These are phyloP conservation scores for Pulveroboletus sp. DNA, from an alignment of 768 basidiomycete species.

Conservation along the genomic window DNA sequence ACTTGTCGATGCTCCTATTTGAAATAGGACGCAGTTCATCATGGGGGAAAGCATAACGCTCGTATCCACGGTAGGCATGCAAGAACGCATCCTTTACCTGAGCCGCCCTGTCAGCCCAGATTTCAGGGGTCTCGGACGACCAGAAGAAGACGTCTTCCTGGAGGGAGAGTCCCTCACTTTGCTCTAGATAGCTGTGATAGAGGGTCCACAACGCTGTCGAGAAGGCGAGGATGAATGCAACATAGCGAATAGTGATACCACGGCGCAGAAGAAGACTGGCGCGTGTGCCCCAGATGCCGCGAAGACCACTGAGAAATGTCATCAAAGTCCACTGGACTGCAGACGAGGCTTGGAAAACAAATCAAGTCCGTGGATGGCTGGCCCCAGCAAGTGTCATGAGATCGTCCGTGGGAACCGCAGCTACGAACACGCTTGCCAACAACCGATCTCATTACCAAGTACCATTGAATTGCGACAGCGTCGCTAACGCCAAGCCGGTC, in stretches of 20 bases:
- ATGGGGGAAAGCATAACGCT: slow-evolving; percentile 52
- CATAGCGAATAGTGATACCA: slow-evolving; percentile 21
- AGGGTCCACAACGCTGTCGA: slow-evolving; percentile 19
- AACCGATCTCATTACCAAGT: background rate
- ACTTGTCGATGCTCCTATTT: slow-evolving; percentile 48
- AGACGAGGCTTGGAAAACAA: background rate
- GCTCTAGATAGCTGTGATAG: slow-evolving; percentile 6
- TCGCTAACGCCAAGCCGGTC: background rate
- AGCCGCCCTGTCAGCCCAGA: slow-evolving; percentile 51
- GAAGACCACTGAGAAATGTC: slow-evolving; percentile 1
- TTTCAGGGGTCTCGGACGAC: slow-evolving; percentile 27
- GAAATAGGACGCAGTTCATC: slow-evolving; percentile 61
- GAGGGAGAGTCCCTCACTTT: background rate
- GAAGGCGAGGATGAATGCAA: slow-evolving; percentile 13
- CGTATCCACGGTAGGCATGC: slow-evolving; percentile 67
- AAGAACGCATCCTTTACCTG: slow-evolving; percentile 58
- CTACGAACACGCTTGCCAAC: background rate
- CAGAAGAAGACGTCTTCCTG: slow-evolving; percentile 18
- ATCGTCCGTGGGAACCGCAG: background rate
- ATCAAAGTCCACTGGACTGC: background rate
- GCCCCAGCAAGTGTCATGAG: no score
- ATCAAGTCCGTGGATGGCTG: no score
- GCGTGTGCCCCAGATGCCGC: background rate
- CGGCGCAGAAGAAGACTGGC: slow-evolving; percentile 8
- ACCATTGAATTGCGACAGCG: background rate